Evolutionary conservation across 805 yeast genomes (phyloP).

Genomic region (Grigorovia humatica): DNA sequence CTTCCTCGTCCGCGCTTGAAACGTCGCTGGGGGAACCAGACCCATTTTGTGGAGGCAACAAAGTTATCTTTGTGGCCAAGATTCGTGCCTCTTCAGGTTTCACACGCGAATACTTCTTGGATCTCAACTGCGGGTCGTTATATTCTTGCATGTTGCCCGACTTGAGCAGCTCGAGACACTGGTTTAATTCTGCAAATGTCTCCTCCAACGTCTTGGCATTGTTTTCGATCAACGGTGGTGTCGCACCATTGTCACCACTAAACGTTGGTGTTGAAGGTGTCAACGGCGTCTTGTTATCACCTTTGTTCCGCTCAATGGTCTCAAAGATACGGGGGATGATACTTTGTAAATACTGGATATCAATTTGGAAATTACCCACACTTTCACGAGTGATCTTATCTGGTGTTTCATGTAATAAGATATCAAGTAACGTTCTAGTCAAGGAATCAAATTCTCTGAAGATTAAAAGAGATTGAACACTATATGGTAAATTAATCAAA

Average conservation of each 20-base stretch:
- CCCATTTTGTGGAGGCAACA: background rate
- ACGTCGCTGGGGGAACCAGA: background rate
- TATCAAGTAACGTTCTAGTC: slow-evolving; percentile 55
- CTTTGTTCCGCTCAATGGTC: background rate
- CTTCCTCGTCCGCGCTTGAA: background rate
- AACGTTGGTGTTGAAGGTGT: slow-evolving; percentile 18
- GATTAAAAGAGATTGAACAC: slow-evolving; percentile 68
- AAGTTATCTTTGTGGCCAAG: slow-evolving; percentile 41
- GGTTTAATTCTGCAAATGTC: slow-evolving; percentile 70
- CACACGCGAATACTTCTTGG: slow-evolving; percentile 63
- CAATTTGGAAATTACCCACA: slow-evolving; percentile 71
- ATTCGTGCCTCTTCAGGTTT: slow-evolving; percentile 59
- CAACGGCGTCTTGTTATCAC: slow-evolving; percentile 16
- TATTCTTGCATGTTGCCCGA: slow-evolving; percentile 57
- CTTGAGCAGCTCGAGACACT: slow-evolving; percentile 62
- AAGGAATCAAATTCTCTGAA: slow-evolving; percentile 81
- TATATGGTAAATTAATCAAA: slow-evolving; percentile 67
- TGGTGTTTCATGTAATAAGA: slow-evolving; percentile 44
- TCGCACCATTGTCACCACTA: slow-evolving; percentile 4
- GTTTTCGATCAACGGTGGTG: slow-evolving; percentile 19
- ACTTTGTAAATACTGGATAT: slow-evolving; percentile 64
- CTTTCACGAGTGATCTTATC: slow-evolving; percentile 42
- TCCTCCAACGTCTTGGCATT: slow-evolving; percentile 48
- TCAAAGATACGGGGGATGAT: slow-evolving; percentile 29
- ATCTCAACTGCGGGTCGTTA: slow-evolving; percentile 42